Evolutionary conservation across 257 asterid species (phyloP).

Genomic region (Solanum ossicruentum): DNA sequence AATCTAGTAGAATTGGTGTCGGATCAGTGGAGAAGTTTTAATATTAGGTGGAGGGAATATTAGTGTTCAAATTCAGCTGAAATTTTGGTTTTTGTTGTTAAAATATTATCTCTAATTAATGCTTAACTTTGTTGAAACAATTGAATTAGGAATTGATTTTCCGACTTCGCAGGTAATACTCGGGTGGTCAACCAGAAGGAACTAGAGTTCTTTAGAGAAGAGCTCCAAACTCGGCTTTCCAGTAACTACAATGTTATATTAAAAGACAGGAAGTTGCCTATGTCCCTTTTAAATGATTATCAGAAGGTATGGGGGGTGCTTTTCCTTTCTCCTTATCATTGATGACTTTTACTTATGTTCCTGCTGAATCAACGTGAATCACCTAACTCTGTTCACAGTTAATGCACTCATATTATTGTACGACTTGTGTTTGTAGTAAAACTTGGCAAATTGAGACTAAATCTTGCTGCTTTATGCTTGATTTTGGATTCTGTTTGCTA

Average conservation of each 20-base stretch:
- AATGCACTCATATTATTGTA: neutral
- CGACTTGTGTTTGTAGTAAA: neutral
- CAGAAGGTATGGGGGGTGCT: slow-evolving; percentile 46
- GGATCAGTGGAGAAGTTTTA: neutral
- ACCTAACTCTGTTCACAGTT: neutral
- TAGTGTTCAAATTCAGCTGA: neutral
- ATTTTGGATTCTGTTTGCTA: neutral
- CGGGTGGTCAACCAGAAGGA: slow-evolving; percentile 75
- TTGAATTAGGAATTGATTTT: neutral
- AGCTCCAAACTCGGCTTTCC: slow-evolving; percentile 55
- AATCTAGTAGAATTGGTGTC: neutral
- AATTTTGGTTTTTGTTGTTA: neutral
- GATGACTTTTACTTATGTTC: neutral
- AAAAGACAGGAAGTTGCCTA: slow-evolving; percentile 83
- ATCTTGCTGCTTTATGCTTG: neutral
- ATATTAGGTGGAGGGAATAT: neutral
- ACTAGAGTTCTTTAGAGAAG: slow-evolving; percentile 85
- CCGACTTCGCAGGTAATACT: slow-evolving; percentile 49
- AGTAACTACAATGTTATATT: slow-evolving; percentile 75
- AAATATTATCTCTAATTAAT: neutral
- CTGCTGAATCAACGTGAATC: neutral
- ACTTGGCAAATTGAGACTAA: neutral
- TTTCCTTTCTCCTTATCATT: neutral
- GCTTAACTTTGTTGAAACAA: neutral
- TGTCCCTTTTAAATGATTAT: slow-evolving; percentile 81